Conservation (phyloP, 441 rosid genomes). For the Pelargonium australe region DNA sequence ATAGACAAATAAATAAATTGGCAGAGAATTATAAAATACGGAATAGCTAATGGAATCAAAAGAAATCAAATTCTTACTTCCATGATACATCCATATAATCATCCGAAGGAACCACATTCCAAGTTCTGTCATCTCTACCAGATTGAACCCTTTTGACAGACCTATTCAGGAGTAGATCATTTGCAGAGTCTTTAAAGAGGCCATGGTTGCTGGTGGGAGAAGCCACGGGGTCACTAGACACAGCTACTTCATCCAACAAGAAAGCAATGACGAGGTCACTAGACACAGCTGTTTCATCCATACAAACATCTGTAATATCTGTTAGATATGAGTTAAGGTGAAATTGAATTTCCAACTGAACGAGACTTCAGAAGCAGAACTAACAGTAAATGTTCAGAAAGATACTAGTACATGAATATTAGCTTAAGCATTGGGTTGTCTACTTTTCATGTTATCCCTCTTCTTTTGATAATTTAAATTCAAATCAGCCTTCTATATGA, state of each 20-base stretch:
- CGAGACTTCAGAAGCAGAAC: not conserved
- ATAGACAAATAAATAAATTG: not conserved
- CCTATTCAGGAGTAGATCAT: constrained; percentile 23
- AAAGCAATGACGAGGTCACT: constrained; percentile 85
- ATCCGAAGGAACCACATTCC: constrained; percentile 33
- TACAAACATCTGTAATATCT: constrained; percentile 89
- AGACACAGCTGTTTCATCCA: constrained; percentile 96
- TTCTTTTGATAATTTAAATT: too few species aligned
- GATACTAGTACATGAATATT: too few species aligned
- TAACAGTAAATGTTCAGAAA: not conserved
- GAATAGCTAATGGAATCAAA: not conserved
- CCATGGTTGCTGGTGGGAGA: constrained; percentile 31
- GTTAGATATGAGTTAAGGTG: constrained; percentile 47
- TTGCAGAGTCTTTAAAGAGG: constrained; percentile 33
- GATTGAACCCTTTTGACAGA: constrained; percentile 40
- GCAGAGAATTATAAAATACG: not conserved
- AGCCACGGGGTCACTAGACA: too few species aligned
- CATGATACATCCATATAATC: constrained; percentile 47
- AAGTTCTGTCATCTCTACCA: constrained; percentile 23
- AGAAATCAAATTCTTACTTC: constrained; percentile 40
- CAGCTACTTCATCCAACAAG: constrained; percentile 83
- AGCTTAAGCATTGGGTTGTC: too few species aligned
- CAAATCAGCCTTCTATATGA: too few species aligned
- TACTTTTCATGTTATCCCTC: too few species aligned
- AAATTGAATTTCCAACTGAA: constrained; percentile 18